Evolutionary conservation across 345 rosid genomes (phyloP), one percentile per base, ranked within the genome.

Genomic region (Geranium rotundifolium): DNA sequence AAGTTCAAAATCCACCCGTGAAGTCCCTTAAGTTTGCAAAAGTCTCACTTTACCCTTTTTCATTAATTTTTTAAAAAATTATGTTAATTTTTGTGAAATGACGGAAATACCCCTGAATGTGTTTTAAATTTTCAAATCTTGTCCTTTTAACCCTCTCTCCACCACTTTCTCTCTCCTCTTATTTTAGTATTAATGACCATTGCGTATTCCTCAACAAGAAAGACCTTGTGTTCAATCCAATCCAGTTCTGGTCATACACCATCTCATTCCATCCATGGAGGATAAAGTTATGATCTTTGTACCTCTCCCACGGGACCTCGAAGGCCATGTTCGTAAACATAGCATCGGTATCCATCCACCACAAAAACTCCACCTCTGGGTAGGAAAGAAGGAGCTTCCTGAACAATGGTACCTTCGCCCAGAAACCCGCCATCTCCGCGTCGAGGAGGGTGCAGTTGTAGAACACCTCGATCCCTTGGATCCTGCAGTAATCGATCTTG

Each of bases 331-430:
- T 81, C 0, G 87, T 83, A 63, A 83, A 82, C 87, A 82, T 80
- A 0, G 87, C 87, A 63, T 82, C 87, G 70, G 79, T 77, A 19
- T 82, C 87, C 87, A 83, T 83, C 87, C 87, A 83, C 87, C 84
- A 83, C 57, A 83, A 66, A 64, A 83, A 83, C 79, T 83, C 87
- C 1, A 80, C 27, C 73, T 83, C 87, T 31, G 84, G 87, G 46
- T 83, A 84, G 7, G 84, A 83, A 7, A 80, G 29, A 41, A 83
- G 59, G 5, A 83, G 67, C 69, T 83, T 83, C 68, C 84, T 61
- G 27, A 83, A 80, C 76, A 83, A 62, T 0, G 87, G 87, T 34
- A 83, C 72, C 66, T 83, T 83, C 7, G 84, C 87, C 87, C 87
- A 83, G 20, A 83, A 83, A 8, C 87, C 84, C 1, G 84, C 82